Percentiles rank a stretch among this genome's conserved stretches.
phyloP scores from a whole-genome alignment of 1,284 basidiomycete genomes.

The Cystobasidium pallidum region DNA sequence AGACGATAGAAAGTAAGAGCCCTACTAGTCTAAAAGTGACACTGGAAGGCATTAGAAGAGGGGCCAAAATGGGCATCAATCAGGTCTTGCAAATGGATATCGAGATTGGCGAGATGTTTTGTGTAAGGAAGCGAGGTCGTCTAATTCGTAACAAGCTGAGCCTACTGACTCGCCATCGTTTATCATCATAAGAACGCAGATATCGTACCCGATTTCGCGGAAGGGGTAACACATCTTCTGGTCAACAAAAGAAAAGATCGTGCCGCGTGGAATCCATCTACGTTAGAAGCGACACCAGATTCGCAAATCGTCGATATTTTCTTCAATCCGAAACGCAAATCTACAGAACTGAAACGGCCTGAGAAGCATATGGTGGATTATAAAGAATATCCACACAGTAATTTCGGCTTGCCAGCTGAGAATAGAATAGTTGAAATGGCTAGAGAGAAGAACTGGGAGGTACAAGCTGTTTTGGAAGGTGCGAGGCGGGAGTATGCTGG shows the following conservation, averaged over 20 bases:
- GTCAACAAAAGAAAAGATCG: constrained; percentile 64
- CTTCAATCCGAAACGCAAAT: constrained; percentile 64
- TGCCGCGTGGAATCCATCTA: constrained; percentile 70
- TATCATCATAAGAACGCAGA: constrained; percentile 61
- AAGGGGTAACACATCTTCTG: constrained; percentile 76
- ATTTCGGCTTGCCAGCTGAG: constrained; percentile 69
- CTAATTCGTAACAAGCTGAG: too few species aligned
- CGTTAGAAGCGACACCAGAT: constrained; percentile 62
- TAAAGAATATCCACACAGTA: constrained; percentile 60
- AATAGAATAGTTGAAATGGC: constrained; percentile 68
- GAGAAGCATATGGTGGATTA: constrained; percentile 56
- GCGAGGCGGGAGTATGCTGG: constrained; percentile 60
- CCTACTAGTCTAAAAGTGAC: constrained; percentile 89
- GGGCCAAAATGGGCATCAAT: constrained; percentile 66
- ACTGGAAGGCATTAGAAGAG: constrained; percentile 72
- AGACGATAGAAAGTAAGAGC: constrained; percentile 69
- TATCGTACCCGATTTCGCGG: constrained; percentile 71
- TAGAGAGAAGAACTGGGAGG: constrained; percentile 61
- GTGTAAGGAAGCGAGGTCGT: too few species aligned
- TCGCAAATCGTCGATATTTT: constrained; percentile 65
- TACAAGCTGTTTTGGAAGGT: constrained; percentile 66
- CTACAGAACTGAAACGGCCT: constrained; percentile 62
- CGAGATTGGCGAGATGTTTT: constrained; percentile 36
- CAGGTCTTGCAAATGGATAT: constrained; percentile 75
- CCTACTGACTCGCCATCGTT: too few species aligned